Percentiles rank a stretch among this genome's conserved stretches.
phyloP scores from a whole-genome alignment of 768 basidiomycete genomes.

The Macrolepiota fuliginosa region DNA sequence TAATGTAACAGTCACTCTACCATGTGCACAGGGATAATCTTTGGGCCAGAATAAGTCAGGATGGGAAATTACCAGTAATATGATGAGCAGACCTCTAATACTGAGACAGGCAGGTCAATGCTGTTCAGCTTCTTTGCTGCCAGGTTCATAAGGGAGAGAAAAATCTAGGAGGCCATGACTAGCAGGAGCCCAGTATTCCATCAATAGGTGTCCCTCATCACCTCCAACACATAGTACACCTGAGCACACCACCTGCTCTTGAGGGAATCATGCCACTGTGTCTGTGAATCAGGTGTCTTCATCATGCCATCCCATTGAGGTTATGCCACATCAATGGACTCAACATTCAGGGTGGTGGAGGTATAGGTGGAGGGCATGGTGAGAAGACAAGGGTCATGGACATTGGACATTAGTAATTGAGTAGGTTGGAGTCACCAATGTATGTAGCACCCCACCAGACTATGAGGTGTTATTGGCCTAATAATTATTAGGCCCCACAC shows the following conservation, averaged over 20 bases:
- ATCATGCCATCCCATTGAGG: not conserved
- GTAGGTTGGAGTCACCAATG: no score
- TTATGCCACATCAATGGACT: slow-evolving; percentile 6
- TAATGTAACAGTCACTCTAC: not conserved
- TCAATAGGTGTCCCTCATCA: not conserved
- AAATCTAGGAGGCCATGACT: slow-evolving; percentile 18
- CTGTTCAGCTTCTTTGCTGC: slow-evolving; percentile 22
- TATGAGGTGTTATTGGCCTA: no score
- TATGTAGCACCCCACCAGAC: no score
- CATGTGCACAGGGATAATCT: slow-evolving; percentile 18
- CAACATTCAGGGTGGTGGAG: slow-evolving; percentile 5
- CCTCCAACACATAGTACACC: not conserved
- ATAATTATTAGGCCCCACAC: no score
- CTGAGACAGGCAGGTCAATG: slow-evolving; percentile 23
- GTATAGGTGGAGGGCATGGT: slow-evolving; percentile 9
- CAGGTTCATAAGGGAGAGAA: slow-evolving; percentile 21
- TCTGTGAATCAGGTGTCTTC: not conserved
- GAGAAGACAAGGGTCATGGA: not conserved
- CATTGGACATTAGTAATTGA: no score
- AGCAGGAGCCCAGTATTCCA: slow-evolving; percentile 19
- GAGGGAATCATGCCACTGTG: not conserved
- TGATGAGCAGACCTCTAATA: slow-evolving; percentile 16
- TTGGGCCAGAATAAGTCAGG: not conserved
- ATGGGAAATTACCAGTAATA: not conserved
- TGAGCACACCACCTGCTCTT: not conserved